phyloP scores from a whole-genome alignment of 352 stramenopile species.

The Phytophthora cryptogea region DNA sequence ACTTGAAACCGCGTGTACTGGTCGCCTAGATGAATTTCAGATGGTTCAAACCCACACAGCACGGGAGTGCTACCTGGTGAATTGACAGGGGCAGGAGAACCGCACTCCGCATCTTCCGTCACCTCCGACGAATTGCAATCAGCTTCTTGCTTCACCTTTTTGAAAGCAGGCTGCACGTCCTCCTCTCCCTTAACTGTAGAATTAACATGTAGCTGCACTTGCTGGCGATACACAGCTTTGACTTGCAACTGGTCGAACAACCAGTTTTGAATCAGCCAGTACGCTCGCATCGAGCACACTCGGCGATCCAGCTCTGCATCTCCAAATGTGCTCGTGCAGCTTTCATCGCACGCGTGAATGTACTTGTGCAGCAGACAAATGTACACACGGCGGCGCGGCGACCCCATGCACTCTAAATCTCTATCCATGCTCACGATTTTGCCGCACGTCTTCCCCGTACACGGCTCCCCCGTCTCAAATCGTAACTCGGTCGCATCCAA shows the following conservation, averaged over 20 bases:
- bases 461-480: slow-evolving; percentile 74
- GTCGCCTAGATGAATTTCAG: slow-evolving; percentile 69
- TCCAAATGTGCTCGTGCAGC: slow-evolving; percentile 63
- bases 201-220: slow-evolving; percentile 16
- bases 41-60: slow-evolving; percentile 41
- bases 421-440: slow-evolving; percentile 88
- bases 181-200: slow-evolving; percentile 21
- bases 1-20: slow-evolving; percentile 58
- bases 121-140: neutral
- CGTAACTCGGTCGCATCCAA: slow-evolving; percentile 69
- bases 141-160: slow-evolving; percentile 25
- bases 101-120: neutral
- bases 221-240: slow-evolving; percentile 16
- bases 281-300: slow-evolving; percentile 73
- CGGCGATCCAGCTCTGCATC: slow-evolving; percentile 66
- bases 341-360: slow-evolving; percentile 79
- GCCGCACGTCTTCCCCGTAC: slow-evolving; percentile 57
- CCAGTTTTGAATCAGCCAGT: slow-evolving; percentile 83
- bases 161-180: slow-evolving; percentile 6
- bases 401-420: slow-evolving; percentile 76
- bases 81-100: no score
- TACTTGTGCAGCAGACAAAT: slow-evolving; percentile 82
- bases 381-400: slow-evolving; percentile 68
- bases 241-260: slow-evolving; percentile 70
- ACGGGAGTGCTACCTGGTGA: neutral